Conservation (phyloP, 257 asterid genomes). For the Fraxinus pennsylvanica region DNA sequence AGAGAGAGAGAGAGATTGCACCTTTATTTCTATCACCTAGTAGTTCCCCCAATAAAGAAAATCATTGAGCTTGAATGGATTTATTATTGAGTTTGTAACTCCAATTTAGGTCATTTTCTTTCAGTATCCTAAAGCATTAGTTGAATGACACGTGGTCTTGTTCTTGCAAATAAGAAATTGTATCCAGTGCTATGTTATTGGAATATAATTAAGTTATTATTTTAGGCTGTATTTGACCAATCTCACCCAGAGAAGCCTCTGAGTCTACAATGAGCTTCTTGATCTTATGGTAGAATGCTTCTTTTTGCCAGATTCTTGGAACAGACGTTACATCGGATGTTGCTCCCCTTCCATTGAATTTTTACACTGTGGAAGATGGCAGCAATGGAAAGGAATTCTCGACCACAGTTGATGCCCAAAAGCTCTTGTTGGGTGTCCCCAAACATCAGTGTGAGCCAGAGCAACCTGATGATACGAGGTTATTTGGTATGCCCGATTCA, state of each 20-base stretch:
- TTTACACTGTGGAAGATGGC: slow-evolving; percentile 35
- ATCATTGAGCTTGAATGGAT: background rate
- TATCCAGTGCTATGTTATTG: no score
- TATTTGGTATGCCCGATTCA: slow-evolving; percentile 42
- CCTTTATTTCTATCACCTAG: background rate
- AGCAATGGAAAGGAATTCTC: slow-evolving; percentile 42
- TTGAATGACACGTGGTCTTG: background rate
- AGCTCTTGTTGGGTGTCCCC: slow-evolving; percentile 28
- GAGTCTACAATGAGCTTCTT: background rate
- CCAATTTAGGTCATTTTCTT: background rate
- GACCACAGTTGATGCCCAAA: slow-evolving; percentile 44
- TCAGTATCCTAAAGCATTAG: background rate
- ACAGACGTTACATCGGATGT: slow-evolving; percentile 39
- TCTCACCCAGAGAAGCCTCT: background rate
- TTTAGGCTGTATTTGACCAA: background rate
- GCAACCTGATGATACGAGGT: slow-evolving; percentile 41
- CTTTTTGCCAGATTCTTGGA: slow-evolving; percentile 63
- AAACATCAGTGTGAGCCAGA: slow-evolving; percentile 36
- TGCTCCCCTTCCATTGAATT: slow-evolving; percentile 43
- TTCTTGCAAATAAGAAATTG: background rate
- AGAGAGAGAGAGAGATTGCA: background rate
- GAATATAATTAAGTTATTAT: background rate
- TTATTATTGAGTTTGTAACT: background rate
- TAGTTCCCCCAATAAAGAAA: background rate
- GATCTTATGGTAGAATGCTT: slow-evolving; percentile 11